Evolutionary conservation across 1,139 yeast genomes (phyloP), one percentile per base, ranked within the genome.

Genomic region (Petasospora fabianii): DNA sequence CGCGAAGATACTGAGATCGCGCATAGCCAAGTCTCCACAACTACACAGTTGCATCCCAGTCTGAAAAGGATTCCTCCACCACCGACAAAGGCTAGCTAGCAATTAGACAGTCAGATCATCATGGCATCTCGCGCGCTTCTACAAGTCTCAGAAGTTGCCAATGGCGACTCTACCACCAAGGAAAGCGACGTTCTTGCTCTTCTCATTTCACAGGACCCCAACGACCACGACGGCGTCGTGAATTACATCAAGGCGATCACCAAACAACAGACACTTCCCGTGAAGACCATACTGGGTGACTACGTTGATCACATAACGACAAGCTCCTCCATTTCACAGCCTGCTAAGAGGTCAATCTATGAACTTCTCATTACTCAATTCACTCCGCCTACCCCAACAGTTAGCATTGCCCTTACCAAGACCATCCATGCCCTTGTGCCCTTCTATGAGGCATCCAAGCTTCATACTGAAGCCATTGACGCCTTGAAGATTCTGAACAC

Each of bases 181-280:
- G 49, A 48, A 13, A 35, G 36, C 3, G 49, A 48, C 8, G 36
- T 43, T 1, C 41, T 49, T 6, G 9, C 31, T 1, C 27, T 48
- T 3, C 38, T 50, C 3, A 24, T 24, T 1, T 17, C 36, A 3
- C 38, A 36, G 16, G 33, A 26, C 10, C 24, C 27, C 4, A 24
- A 40, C 1, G 28, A 38, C 5, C 30, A 39, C 14, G 30, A 29
- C 12, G n/a, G 39, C 10, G 26, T 38, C 4, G 21, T 33, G 7
- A 21, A 13, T 30, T 40, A 43, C 28, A 24, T 48, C 21, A 41
- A 30, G 18, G 49, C 48, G 1, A 15, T 49, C 3, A 39, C 42
- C 4, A 50, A 50, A 22, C 54, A 50, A 27, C 54, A 46, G 18
- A 29, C 48, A 1, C 24, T 50, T 4, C 52, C 51, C 0, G 46